Conservation (phyloP, 2,329 filamentous ascomycete species). For the Bertia moriformis region DNA sequence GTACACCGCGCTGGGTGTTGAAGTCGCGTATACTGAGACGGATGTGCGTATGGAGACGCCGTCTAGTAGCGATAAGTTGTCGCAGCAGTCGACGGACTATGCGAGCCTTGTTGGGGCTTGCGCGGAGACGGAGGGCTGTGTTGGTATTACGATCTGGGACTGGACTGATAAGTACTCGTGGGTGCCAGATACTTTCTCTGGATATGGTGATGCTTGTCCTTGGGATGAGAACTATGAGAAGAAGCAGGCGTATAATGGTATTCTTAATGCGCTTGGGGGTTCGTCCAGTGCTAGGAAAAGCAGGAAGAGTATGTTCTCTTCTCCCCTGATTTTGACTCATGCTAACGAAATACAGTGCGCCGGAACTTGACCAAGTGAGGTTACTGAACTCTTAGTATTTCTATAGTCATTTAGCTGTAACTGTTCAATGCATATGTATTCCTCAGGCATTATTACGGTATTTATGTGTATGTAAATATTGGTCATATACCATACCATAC, state of each 20-base stretch:
- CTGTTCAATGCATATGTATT: too few relatives aligned
- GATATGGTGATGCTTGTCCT: not conserved
- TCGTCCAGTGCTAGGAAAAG: too few relatives aligned
- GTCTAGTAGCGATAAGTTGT: slow-evolving; percentile 14
- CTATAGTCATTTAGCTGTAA: too few relatives aligned
- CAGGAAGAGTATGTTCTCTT: too few relatives aligned
- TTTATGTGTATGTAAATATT: too few relatives aligned
- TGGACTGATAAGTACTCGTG: not conserved
- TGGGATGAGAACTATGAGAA: not conserved
- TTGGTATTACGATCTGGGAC: not conserved
- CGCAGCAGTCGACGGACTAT: slow-evolving; percentile 23
- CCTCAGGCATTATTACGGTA: too few relatives aligned
- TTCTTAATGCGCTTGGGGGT: not conserved
- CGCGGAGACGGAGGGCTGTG: not conserved
- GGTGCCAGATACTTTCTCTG: not conserved
- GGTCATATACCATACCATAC: too few relatives aligned
- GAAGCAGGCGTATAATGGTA: not conserved
- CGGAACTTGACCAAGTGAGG: too few relatives aligned
- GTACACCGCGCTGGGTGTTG: slow-evolving; percentile 27
- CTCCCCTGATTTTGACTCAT: too few relatives aligned
- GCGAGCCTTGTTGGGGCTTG: slow-evolving; percentile 2
- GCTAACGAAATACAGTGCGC: too few relatives aligned
- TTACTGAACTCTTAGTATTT: too few relatives aligned
- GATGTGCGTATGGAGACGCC: slow-evolving; percentile 29
- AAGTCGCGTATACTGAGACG: slow-evolving; percentile 38